phyloP scores from a whole-genome alignment of 2,329 filamentous ascomycete genomes.

The Talaromyces sp. region DNA sequence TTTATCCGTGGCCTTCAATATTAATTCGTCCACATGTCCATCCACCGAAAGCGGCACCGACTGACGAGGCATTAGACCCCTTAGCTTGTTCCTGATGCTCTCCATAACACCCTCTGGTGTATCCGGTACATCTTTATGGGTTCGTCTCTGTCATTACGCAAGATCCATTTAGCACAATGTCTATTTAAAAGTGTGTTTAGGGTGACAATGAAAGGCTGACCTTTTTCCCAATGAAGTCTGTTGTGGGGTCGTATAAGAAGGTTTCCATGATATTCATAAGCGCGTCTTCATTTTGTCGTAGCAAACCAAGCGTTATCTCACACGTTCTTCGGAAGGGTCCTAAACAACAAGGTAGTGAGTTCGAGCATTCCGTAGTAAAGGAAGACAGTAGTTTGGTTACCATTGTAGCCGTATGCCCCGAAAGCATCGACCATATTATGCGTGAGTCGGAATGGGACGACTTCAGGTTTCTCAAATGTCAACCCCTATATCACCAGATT shows the following conservation, averaged over 20 bases:
- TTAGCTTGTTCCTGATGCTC: conserved; percentile 81
- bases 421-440: conserved; percentile 99
- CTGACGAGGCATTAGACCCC: conserved; percentile 78
- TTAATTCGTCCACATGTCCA: conserved; percentile 94
- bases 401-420: conserved; percentile 89
- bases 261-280: conserved; percentile 96
- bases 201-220: conserved; percentile 29
- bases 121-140: conserved; percentile 54
- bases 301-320: conserved; percentile 78
- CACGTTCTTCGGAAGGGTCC: conserved; percentile 85
- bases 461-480: conserved; percentile 90
- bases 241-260: conserved; percentile 93
- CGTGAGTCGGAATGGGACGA: conserved; percentile 92
- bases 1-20: conserved; percentile 77
- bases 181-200: neutral
- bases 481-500: conserved; percentile 53
- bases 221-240: conserved; percentile 81
- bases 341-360: conserved; percentile 18
- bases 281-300: conserved; percentile 90
- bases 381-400: conserved; percentile 24
- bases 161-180: conserved; percentile 4
- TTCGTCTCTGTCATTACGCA: conserved; percentile 45
- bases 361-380: neutral
- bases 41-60: conserved; percentile 91
- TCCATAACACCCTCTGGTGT: conserved; percentile 80